Percentiles rank a stretch among this genome's conserved stretches.
phyloP scores from a whole-genome alignment of 2,329 filamentous ascomycete species.

The Tolypocladium guangdongense region DNA sequence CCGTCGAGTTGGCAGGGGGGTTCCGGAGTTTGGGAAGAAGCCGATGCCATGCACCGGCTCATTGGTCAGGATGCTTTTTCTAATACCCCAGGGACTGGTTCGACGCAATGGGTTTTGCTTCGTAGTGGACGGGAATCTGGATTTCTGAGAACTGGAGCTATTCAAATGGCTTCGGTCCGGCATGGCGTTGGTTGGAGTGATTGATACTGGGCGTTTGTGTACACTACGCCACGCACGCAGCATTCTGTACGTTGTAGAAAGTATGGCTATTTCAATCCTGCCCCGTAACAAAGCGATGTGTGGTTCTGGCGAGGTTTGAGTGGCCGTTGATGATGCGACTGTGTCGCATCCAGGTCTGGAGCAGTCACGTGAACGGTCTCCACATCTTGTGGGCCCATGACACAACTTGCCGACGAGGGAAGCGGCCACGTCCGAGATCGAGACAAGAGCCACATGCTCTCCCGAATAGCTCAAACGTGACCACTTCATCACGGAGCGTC shows the following conservation, averaged over 20 bases:
- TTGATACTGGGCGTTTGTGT: not conserved
- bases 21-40: not conserved
- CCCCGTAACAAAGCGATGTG: not conserved
- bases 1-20: not conserved
- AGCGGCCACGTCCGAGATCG: constrained; percentile 13
- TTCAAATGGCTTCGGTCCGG: not conserved
- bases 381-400: constrained; percentile 16
- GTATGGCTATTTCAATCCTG: not conserved
- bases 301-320: not conserved
- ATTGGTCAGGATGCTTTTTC: not conserved
- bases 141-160: not conserved
- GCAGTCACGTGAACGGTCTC: constrained; percentile 17
- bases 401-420: constrained; percentile 16
- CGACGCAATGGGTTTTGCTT: not conserved
- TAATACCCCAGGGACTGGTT: constrained; percentile 2
- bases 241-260: not conserved
- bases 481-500: constrained; percentile 12
- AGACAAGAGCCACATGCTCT: constrained; percentile 9
- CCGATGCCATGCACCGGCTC: not conserved
- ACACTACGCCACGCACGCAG: not conserved
- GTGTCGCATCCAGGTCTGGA: not conserved
- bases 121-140: not conserved
- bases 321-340: no score
- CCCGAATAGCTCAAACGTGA: constrained; percentile 18
- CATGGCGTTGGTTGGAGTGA: not conserved